Conservation (phyloP, 1,139 yeast genomes). For the Taphrina wiesneri region DNA sequence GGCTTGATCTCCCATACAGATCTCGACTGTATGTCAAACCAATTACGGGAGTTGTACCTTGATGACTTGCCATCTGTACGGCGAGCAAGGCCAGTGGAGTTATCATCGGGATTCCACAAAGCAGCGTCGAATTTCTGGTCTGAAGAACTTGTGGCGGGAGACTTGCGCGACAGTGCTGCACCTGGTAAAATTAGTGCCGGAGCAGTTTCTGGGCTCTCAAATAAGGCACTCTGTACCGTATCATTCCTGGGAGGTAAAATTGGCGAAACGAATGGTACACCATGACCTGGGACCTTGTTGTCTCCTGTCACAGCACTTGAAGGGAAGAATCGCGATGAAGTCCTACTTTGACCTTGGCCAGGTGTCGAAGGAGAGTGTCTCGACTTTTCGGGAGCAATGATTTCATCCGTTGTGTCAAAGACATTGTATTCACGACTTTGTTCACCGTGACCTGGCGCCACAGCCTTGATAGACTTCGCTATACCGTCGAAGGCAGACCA, state of each 20-base stretch:
- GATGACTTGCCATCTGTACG: background rate
- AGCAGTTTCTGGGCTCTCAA: background rate
- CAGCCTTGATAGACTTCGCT: background rate
- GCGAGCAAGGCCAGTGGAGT: background rate
- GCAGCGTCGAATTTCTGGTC: background rate
- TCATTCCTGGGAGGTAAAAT: slow-evolving; percentile 6
- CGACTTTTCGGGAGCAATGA: background rate
- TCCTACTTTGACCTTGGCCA: slow-evolving; percentile 20
- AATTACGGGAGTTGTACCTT: background rate
- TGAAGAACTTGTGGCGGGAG: background rate
- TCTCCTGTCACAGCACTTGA: background rate
- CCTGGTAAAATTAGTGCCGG: background rate
- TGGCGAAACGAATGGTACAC: slow-evolving; percentile 11
- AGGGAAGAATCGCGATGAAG: slow-evolving; percentile 30
- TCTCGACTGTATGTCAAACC: slow-evolving; percentile 23
- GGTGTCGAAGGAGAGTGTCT: slow-evolving; percentile 19
- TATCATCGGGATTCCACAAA: background rate
- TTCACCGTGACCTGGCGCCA: background rate
- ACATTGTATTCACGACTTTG: slow-evolving; percentile 2
- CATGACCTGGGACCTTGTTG: background rate
- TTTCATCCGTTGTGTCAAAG: slow-evolving; percentile 5
- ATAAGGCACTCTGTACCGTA: background rate
- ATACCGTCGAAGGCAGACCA: slow-evolving; percentile 19
- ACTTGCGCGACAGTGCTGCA: background rate
- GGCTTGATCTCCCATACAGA: slow-evolving; percentile 26